Evolutionary conservation across 2,329 filamentous ascomycete species (phyloP), one percentile per base, ranked within the genome.

Genomic region (Exophiala sp.): DNA sequence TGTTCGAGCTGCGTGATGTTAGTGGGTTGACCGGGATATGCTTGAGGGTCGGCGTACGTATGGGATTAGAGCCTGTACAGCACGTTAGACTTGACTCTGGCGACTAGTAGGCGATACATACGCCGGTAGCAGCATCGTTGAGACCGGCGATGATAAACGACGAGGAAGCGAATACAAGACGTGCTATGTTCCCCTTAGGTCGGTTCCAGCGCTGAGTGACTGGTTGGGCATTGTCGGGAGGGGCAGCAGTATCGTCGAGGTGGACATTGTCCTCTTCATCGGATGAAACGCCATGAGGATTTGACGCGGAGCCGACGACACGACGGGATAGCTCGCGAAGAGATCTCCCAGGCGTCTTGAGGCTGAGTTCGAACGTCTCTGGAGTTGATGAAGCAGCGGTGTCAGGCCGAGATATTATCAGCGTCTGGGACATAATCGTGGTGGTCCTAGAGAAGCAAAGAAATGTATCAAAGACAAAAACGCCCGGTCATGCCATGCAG

Each of bases 121-220:
- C 55, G 48, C 79, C 79, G 41, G 80, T 80, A 24, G 77, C 77
- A 1, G 76, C 75, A 62, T 82, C 80, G 40, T 81, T 82, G 21
- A 78, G 72, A 0, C 82, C 82, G 55, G 81, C 75, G 7, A 80
- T 75, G 6, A 80, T 64, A 54, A 85, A 79, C 7, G 76, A 78
- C 68, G 73, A 81, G 68, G 82, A 84, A 0, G 81, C 75, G 36
- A 80, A 69, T 20, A 48, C 57, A 2, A 62, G 49, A 10, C 60
- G 52, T 3, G 41, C 81, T 2, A 80, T 69, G 65, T 86, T 88
- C 34, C 75, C 73, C 9, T 70, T 67, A 0, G 86, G 79, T 20
- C 72, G 68, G 62, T 88, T 88, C 87, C 86, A 90, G 67, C 67
- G 71, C 47, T 56, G 54, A 3, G 47, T 35, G 24, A 54, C 40